Base-by-base conservation (phyloP, 2,329 filamentous ascomycete species). In the Pleoardoris graminearum region DNA sequence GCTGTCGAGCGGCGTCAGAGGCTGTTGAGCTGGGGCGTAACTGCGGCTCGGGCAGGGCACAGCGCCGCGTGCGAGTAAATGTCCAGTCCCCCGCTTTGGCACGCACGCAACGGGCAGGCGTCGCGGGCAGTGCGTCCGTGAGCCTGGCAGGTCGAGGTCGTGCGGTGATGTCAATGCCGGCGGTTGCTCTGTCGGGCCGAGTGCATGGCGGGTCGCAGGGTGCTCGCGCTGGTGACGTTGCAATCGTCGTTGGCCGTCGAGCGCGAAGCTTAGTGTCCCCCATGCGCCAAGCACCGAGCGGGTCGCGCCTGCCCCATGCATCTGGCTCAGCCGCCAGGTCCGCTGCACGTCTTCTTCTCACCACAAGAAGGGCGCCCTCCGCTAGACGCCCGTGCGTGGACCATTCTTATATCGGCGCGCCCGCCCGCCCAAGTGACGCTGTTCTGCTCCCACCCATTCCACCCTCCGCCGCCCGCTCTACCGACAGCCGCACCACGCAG, bases 111-210 rank as follows among this genome's bases (percentile, higher is more conserved):
- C 21, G 35, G 55, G 44, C 35, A 4, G 50, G 51, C 50, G n/a
- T 38, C 47, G 30, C 41, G 49, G 36, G 49, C 52, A 37, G 44
- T 49, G 53, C 37, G 32, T 14, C 25, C 19, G n/a, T n/a, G n/a
- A n/a, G n/a, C n/a, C n/a, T n/a, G n/a, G n/a, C n/a, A n/a, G n/a
- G n/a, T n/a, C n/a, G n/a, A n/a, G n/a, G n/a, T 39, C 41, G 32
- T 47, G 23, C 22, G 32, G 48, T 49, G 16, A 16, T 43, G n/a
- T 17, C 22, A 51, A 49, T 25, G 38, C 32, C 41, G 44, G 52
- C 45, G 42, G 43, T 47, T 10, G 50, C 55, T 59, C 54, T 55
- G 38, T 61, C 60, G 59, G 52, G 50, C 51, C 36, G 57, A 37
- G 39, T 43, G 44, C 42, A 38, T 48, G 35, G 29, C 32, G 4